Base-by-base conservation (phyloP, 768 basidiomycete genomes). In the Lactarius akahatsu region DNA sequence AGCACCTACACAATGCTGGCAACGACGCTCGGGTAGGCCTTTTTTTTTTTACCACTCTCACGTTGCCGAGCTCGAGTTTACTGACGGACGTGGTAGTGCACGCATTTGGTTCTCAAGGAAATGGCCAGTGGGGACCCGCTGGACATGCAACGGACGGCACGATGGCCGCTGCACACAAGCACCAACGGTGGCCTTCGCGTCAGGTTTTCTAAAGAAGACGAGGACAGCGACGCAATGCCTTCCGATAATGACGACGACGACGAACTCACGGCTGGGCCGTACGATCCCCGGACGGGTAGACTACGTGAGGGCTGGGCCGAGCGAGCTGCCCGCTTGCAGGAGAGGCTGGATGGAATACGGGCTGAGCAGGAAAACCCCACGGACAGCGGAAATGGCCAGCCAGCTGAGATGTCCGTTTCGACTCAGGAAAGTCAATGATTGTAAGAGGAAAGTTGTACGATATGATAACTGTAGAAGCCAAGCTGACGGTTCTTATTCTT, bases 91-190 rank as follows among this genome's bases (percentile, higher is more conserved):
- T 4, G 57, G 45, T 69, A 94, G 92, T 91, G 85, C 71, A 92
- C 91, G 1, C 78, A 94, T 64, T 75, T 84, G 55, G 85, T 85
- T 15, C 73, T 91, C 73, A 82, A 82, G 62, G 75, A 80, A 34
- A 93, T 95, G 92, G 90, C 89, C 20, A 79, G 81, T 26, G 92
- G 91, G 5, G 85, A 86, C 59, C 85, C 85, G 10, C 71, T 94
- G 11, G 92, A 94, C 73, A 80, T 80, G 59, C 92, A 94, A 70
- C 83, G 91, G 62, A 87, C 91, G 71, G 80, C 85, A 72, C 82
- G 92, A 43, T 94, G 92, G 92, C 92, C 92, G 1, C 82, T 80
- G 68, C 85, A 81, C 84, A 38, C 63, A 65, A 57, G 65, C 40
- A 57, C 4, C 6, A 71, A 56, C n/a, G 65, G 52, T 20, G 73